phyloP scores from a whole-genome alignment of 1,284 basidiomycete species.

The Cutaneotrichosporon curvatum region DNA sequence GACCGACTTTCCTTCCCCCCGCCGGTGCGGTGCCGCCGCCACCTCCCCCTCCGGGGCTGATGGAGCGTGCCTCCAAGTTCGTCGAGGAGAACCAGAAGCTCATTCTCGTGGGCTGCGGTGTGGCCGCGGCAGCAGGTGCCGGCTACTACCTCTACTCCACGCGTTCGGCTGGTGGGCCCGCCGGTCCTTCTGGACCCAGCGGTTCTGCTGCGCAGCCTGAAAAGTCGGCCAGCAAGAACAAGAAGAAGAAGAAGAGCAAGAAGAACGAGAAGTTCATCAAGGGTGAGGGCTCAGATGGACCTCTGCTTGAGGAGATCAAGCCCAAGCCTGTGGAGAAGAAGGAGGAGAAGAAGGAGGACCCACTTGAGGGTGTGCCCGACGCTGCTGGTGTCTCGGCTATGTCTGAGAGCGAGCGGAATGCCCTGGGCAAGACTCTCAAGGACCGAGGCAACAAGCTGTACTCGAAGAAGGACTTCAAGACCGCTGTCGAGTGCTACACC shows the following conservation, averaged over 20 bases:
- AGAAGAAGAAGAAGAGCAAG: conserved; percentile 54
- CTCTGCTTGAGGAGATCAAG: conserved; percentile 64
- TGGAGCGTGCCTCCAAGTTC: conserved; percentile 38
- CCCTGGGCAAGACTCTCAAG: conserved; percentile 74
- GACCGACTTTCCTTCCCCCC: conserved; percentile 6
- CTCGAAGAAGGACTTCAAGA: conserved; percentile 64
- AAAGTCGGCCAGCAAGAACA: conserved; percentile 47
- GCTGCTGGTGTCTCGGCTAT: conserved; percentile 29
- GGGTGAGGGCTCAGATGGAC: conserved; percentile 53
- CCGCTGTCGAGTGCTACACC: conserved; percentile 79
- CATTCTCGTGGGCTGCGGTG: conserved; percentile 52
- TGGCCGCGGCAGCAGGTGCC: conserved; percentile 65
- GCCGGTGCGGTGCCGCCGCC: conserved; percentile 5
- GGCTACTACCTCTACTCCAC: conserved; percentile 58
- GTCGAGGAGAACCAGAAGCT: conserved; percentile 44
- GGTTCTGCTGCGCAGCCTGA: conserved; percentile 17
- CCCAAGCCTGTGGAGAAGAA: conserved; percentile 44
- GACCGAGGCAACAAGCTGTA: conserved; percentile 85
- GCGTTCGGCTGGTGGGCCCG: conserved; percentile 49
- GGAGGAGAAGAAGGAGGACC: conserved; percentile 27
- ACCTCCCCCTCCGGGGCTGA: conserved; percentile 20
- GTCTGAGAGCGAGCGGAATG: conserved; percentile 55
- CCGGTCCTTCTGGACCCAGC: conserved; percentile 18
- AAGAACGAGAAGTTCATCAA: conserved; percentile 36
- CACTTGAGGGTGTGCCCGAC: conserved; percentile 47